Conservation (phyloP, 1,139 yeast species). For the Debaryomyces subglobosus region DNA sequence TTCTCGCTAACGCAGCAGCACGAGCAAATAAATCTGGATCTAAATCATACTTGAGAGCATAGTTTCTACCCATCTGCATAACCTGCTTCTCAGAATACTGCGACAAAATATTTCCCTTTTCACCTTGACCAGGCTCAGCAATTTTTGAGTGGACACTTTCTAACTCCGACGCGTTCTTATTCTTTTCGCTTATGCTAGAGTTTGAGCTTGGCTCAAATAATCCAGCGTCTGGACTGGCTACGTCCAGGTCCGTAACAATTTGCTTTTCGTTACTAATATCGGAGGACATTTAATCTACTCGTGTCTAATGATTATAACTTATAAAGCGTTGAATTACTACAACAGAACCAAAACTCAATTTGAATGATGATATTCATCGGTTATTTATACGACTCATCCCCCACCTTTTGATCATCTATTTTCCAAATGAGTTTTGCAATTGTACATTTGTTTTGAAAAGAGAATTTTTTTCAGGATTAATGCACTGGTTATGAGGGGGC, state of each 20-base stretch:
- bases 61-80: conserved; percentile 69
- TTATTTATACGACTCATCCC: not conserved
- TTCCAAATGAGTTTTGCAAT: not conserved
- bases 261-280: not conserved
- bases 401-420: not conserved
- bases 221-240: conserved; percentile 13
- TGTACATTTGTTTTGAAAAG: not conserved
- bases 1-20: conserved; percentile 78
- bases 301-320: not conserved
- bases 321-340: not conserved
- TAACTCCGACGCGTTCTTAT: conserved; percentile 23
- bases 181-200: conserved; percentile 23
- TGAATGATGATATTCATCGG: not conserved
- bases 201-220: conserved; percentile 26
- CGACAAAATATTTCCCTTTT: conserved; percentile 58
- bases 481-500: not conserved
- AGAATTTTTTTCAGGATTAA: too few species aligned
- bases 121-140: conserved; percentile 30
- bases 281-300: not conserved
- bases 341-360: too few species aligned
- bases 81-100: conserved; percentile 69
- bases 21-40: conserved; percentile 68
- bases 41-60: conserved; percentile 62
- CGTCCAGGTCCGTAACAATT: not conserved
- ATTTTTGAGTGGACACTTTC: conserved; percentile 27